Evolutionary conservation across 306 rosid genomes (phyloP), one percentile per base, ranked within the genome.

Genomic region (Amphicarpaea edgeworthii): DNA sequence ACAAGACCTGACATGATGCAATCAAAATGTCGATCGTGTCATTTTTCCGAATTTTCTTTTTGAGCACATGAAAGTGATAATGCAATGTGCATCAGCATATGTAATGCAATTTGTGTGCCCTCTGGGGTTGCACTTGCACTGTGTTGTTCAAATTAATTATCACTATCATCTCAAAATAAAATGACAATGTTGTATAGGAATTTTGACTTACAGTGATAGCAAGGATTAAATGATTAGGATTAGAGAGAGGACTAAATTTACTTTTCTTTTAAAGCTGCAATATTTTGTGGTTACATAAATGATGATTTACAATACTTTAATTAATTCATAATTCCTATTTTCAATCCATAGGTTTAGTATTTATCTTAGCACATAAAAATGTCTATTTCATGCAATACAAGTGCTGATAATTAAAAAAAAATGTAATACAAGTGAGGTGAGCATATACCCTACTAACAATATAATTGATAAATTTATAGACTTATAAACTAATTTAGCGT

Each of bases 21-120:
- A 85, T 62, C 58, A 30, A 81, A 79, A 79, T 85, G 84, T 70
- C 7, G 9, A 34, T 34, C 78, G 59, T 72, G 76, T 83, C 80
- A 43, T 64, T 85, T 85, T 79, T n/a, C n/a, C 70, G 63, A 79
- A 79, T 75, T 53, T 64, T 77, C 24, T 77, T 61, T 45, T 68
- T 70, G 43, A 49, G 73, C 73, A 67, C 78, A 79, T 43, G 84
- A 59, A 40, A 63, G 71, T 75, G 79, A 50, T 68, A 71, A 63
- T 68, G n/a, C 82, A 49, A 8, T 46, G 23, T 38, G 50, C 68
- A 65, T 82, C 76, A 46, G 72, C 85, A 19, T 77, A 28, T n/a
- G n/a, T 82, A 82, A 73, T 78, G 79, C 75, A 42, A 30, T 72
- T 79, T 65, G 74, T 79, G 75, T 80, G 75, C 68, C 14, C 43